Base-by-base conservation (phyloP, 2,329 filamentous ascomycete genomes). In the Aspergillus hiratsukae region DNA sequence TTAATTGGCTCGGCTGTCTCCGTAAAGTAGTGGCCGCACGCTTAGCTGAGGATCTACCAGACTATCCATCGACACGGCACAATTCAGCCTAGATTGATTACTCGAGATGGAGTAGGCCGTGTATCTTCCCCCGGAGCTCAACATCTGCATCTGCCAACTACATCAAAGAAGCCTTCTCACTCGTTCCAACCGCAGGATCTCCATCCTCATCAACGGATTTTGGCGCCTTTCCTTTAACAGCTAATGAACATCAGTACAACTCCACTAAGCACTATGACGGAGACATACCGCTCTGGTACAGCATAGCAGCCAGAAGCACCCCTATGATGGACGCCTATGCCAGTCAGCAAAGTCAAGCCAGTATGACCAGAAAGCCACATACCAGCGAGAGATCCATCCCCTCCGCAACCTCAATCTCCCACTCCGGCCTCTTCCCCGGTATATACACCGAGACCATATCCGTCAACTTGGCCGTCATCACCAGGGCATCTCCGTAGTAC, bases 381-480 rank as follows among this genome's bases (percentile, higher is more conserved):
- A 61, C 62, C 53, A 67, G 52, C 25, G 61, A 59, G 25, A 63
- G 27, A 55, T 67, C 64, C 55, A 67, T 51, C 7, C 64, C 60
- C 29, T 61, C 49, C 2, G 58, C 58, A 19, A 66, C 52, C 25
- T 59, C 54, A 7, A 63, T 54, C 52, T 59, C 52, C 64, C 65
- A 65, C 40, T 61, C 46, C 7, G 56, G 25, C 23, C 53, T 40
- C 46, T 57, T 66, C 2, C 50, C 52, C 10, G 61, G 59, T 2
- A 62, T 4, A 58, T 62, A 64, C 14, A 55, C 53, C 11, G 55
- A 40, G 40, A 60, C 29, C 54, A 55, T 58, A 53, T 64, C 51
- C n/a, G 51, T 59, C 31, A 54, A 49, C 40, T 60, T 62, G 1
- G 40, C 43, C 7, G 49, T 54, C 65, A 66, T 66, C 3, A 66